Conservation (phyloP, 1,284 basidiomycete genomes). For the Agroathelia rolfsii region DNA sequence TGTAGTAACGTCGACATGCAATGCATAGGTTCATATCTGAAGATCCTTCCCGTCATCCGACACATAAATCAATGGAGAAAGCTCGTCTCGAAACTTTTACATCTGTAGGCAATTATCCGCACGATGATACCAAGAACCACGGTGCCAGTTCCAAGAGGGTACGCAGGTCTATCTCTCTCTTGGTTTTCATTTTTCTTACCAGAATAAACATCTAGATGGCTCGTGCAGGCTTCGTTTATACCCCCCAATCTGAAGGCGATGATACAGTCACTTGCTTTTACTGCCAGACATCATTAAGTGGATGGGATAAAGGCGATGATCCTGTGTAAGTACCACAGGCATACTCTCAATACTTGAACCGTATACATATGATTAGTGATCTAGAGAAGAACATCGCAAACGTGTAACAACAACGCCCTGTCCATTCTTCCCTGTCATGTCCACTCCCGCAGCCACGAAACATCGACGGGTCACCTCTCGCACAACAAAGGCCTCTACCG, state of each 20-base stretch:
- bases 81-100: slow-evolving; percentile 61
- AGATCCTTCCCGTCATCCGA: slow-evolving; percentile 52
- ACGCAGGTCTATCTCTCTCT: slow-evolving; percentile 11
- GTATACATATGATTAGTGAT: slow-evolving; percentile 8
- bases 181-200: slow-evolving; percentile 3
- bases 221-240: slow-evolving; percentile 72
- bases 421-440: slow-evolving; percentile 36
- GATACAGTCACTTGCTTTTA: slow-evolving; percentile 75
- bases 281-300: slow-evolving; percentile 62
- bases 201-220: slow-evolving; percentile 49
- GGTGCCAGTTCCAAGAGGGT: slow-evolving; percentile 65
- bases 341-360: not conserved
- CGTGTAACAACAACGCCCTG: slow-evolving; percentile 42
- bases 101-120: slow-evolving; percentile 56
- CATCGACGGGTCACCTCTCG: too few relatives aligned
- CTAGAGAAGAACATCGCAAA: slow-evolving; percentile 56
- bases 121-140: slow-evolving; percentile 54
- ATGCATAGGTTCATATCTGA: slow-evolving; percentile 39
- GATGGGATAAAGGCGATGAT: slow-evolving; percentile 76
- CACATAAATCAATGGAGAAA: slow-evolving; percentile 55
- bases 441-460: slow-evolving; percentile 11
- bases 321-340: slow-evolving; percentile 48
- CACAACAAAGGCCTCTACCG: slow-evolving; percentile 10
- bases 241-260: slow-evolving; percentile 50
- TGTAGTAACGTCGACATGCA: too few relatives aligned